A percentile compares a stretch with the other conserved stretches of the same genome.
Evolutionary conservation across 805 yeast species (phyloP).

Genomic region (Barnettozyma sucrosica): DNA sequence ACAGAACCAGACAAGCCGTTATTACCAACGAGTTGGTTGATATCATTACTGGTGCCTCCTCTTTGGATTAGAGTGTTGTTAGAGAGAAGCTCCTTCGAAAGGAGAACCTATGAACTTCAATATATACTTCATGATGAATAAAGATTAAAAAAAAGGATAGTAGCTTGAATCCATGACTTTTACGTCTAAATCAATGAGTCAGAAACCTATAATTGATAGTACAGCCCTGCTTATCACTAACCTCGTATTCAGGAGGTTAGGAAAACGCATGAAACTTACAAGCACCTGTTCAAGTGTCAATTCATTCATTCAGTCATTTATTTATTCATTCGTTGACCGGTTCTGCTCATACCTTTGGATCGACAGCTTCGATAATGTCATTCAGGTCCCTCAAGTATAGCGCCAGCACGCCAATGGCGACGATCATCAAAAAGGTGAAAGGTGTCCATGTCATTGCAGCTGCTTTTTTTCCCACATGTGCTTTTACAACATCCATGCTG

Average conservation of each 20-base stretch:
- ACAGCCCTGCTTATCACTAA: no score
- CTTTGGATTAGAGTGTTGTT: conserved; percentile 62
- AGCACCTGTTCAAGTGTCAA: background rate
- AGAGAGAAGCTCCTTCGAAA: conserved; percentile 10
- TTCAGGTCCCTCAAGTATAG: conserved; percentile 32
- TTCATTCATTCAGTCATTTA: background rate
- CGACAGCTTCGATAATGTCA: conserved; percentile 20
- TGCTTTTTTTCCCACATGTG: conserved; percentile 44
- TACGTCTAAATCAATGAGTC: no score
- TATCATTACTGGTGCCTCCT: conserved; percentile 99
- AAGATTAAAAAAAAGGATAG: background rate
- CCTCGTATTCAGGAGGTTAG: no score
- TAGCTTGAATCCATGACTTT: background rate
- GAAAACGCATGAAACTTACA: no score
- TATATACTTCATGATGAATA: conserved; percentile 8
- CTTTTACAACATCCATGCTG: conserved; percentile 43
- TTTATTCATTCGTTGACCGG: no score
- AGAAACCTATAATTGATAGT: no score
- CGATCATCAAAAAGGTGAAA: conserved; percentile 42
- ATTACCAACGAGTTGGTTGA: conserved; percentile 99
- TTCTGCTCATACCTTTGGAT: conserved; percentile 13
- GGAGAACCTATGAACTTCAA: conserved; percentile 4
- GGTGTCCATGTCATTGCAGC: conserved; percentile 57
- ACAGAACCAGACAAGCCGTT: conserved; percentile 99
- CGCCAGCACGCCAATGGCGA: conserved; percentile 33